phyloP scores from a whole-genome alignment of 176 grass and related monocot genomes.

The Pontederia paniculata region DNA sequence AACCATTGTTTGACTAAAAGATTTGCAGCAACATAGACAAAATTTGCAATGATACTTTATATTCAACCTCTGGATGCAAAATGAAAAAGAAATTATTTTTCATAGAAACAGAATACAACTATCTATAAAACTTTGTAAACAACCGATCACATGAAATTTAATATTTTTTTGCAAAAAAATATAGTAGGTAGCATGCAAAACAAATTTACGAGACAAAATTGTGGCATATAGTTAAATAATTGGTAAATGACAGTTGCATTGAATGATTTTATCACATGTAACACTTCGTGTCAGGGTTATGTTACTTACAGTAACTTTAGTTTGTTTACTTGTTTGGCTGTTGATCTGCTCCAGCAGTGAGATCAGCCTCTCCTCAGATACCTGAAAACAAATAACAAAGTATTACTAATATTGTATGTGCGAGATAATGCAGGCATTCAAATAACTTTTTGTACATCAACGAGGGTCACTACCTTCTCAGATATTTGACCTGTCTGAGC shows the following conservation, averaged over 20 bases:
- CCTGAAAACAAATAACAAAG: slow-evolving; percentile 29
- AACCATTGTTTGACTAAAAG: too few relatives aligned
- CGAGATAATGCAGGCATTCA: neutral
- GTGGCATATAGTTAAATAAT: neutral
- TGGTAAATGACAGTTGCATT: neutral
- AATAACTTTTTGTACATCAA: neutral
- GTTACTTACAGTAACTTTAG: slow-evolving; percentile 83
- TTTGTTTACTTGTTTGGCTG: slow-evolving; percentile 62
- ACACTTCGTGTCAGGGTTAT: neutral
- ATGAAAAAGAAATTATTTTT: too few relatives aligned
- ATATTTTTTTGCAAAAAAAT: too few relatives aligned
- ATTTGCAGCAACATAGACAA: too few relatives aligned
- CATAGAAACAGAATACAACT: too few relatives aligned
- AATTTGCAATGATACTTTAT: too few relatives aligned
- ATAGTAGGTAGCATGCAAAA: too few relatives aligned
- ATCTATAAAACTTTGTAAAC: too few relatives aligned
- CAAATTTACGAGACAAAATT: too few relatives aligned
- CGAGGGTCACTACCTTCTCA: slow-evolving; percentile 50
- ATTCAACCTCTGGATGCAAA: too few relatives aligned
- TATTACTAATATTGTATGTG: neutral
- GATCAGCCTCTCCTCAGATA: slow-evolving; percentile 83
- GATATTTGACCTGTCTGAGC: slow-evolving; percentile 79
- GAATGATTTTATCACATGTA: neutral
- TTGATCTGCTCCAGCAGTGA: slow-evolving; percentile 83
- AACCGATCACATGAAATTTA: too few relatives aligned